Evolutionary conservation across 2,329 filamentous ascomycete species (phyloP).

Genomic region (Diaporthe sp.): DNA sequence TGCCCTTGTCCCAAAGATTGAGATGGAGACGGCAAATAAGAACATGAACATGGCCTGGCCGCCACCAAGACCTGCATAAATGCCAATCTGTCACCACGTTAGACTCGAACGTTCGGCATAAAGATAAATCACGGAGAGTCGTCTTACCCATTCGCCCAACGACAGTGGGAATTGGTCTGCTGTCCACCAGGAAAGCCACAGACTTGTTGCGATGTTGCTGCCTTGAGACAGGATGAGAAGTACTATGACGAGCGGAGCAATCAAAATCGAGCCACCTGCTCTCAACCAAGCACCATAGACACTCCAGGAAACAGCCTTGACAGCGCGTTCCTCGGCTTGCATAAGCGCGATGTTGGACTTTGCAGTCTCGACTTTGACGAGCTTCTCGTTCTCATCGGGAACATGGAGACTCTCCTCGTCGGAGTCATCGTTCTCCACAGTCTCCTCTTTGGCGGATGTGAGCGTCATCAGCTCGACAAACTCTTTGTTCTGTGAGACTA

Average conservation of each 20-base stretch:
- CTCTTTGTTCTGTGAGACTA: constrained; percentile 71
- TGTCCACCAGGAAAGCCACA: constrained; percentile 97
- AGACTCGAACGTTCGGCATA: background rate
- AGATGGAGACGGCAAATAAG: constrained; percentile 81
- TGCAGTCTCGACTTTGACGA: constrained; percentile 67
- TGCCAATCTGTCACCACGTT: constrained; percentile 67
- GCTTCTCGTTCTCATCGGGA: constrained; percentile 73
- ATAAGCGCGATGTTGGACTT: constrained; percentile 71
- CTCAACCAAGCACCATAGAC: constrained; percentile 84
- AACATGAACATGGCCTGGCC: constrained; percentile 83
- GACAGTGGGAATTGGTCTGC: constrained; percentile 78
- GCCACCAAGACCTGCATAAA: constrained; percentile 78
- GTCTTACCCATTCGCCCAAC: constrained; percentile 65
- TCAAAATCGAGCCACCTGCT: constrained; percentile 78
- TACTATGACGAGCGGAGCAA: constrained; percentile 73
- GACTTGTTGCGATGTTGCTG: constrained; percentile 85
- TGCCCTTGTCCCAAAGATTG: constrained; percentile 82
- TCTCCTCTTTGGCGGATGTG: constrained; percentile 56
- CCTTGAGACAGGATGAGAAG: constrained; percentile 81
- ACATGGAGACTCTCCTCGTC: constrained; percentile 53
- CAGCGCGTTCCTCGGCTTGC: constrained; percentile 78
- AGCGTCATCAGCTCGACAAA: constrained; percentile 90
- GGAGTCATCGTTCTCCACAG: background rate
- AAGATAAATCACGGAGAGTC: no score
- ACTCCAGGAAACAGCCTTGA: constrained; percentile 81